Evolutionary conservation across 2,329 filamentous ascomycete species (phyloP).

Genomic region (Penicillium sp.): DNA sequence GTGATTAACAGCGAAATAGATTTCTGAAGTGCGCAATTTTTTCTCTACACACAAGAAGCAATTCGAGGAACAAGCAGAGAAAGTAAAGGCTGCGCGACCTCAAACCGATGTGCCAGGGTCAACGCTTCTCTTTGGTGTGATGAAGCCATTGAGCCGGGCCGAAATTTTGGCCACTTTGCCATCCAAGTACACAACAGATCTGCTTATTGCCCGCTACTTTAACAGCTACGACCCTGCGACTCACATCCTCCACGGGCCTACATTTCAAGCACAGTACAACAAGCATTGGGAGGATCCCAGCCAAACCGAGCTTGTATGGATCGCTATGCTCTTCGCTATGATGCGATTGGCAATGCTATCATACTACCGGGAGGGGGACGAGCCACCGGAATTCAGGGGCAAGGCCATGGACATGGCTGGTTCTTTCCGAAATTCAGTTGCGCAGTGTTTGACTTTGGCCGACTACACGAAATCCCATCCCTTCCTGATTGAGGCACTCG

Average conservation of each 20-base stretch:
- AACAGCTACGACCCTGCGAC: slow-evolving; percentile 70
- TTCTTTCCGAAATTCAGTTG: slow-evolving; percentile 53
- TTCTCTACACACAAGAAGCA: slow-evolving; percentile 85
- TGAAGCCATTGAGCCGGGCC: slow-evolving; percentile 65
- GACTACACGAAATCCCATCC: slow-evolving; percentile 63
- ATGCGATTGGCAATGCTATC: slow-evolving; percentile 64
- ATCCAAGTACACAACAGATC: slow-evolving; percentile 75
- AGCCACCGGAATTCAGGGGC: slow-evolving; percentile 61
- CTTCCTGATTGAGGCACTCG: slow-evolving; percentile 60
- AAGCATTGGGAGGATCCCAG: slow-evolving; percentile 60
- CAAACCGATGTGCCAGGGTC: slow-evolving; percentile 59
- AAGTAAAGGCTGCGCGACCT: slow-evolving; percentile 66
- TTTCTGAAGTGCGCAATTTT: slow-evolving; percentile 90
- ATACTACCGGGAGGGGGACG: slow-evolving; percentile 60
- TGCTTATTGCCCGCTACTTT: slow-evolving; percentile 85
- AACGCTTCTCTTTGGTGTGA: slow-evolving; percentile 74
- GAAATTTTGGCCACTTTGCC: slow-evolving; percentile 81
- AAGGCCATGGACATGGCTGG: slow-evolving; percentile 51
- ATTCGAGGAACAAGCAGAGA: slow-evolving; percentile 75
- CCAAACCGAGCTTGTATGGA: slow-evolving; percentile 59
- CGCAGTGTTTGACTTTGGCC: slow-evolving; percentile 62
- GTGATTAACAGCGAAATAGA: slow-evolving; percentile 47
- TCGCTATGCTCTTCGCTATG: slow-evolving; percentile 62
- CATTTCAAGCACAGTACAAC: slow-evolving; percentile 74
- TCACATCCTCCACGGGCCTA: slow-evolving; percentile 75